Evolutionary conservation across 2,329 filamentous ascomycete species (phyloP).

Genomic region (Catunica adiposa): DNA sequence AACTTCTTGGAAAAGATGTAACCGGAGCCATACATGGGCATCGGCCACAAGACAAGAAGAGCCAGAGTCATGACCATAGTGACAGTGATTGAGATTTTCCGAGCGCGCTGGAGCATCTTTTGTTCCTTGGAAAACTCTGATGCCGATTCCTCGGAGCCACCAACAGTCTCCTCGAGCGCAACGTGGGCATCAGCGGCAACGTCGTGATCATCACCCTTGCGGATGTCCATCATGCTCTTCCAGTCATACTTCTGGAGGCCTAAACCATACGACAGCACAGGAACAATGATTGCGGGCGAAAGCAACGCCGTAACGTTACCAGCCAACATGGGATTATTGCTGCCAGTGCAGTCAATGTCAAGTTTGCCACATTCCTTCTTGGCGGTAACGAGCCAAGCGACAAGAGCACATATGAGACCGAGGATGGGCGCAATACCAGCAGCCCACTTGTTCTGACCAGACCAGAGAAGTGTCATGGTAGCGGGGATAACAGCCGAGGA

Average conservation of each 20-base stretch:
- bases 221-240: conserved; percentile 64
- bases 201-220: conserved; percentile 62
- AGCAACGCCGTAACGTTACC: conserved; percentile 74
- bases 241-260: conserved; percentile 64
- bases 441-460: conserved; percentile 57
- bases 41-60: conserved; percentile 72
- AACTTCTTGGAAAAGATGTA: conserved; percentile 74
- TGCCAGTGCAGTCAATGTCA: conserved; percentile 57
- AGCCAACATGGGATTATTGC: conserved; percentile 73
- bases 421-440: conserved; percentile 51
- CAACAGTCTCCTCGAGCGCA: conserved; percentile 48
- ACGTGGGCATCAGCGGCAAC: conserved; percentile 45
- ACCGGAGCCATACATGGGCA: conserved; percentile 70
- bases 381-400: conserved; percentile 61
- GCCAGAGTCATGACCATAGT: conserved; percentile 37
- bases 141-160: conserved; percentile 22
- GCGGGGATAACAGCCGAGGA: conserved; percentile 71
- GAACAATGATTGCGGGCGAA: conserved; percentile 57
- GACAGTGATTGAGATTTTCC: conserved; percentile 28
- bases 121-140: conserved; percentile 29
- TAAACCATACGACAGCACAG: conserved; percentile 49
- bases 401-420: conserved; percentile 48
- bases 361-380: conserved; percentile 52
- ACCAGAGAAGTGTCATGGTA: conserved; percentile 65
- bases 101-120: conserved; percentile 35